A percentile compares a stretch with the other conserved stretches of the same genome.
Evolutionary conservation across 2,329 filamentous ascomycete species (phyloP).

Genomic region (Trichoderma cornu-damae): DNA sequence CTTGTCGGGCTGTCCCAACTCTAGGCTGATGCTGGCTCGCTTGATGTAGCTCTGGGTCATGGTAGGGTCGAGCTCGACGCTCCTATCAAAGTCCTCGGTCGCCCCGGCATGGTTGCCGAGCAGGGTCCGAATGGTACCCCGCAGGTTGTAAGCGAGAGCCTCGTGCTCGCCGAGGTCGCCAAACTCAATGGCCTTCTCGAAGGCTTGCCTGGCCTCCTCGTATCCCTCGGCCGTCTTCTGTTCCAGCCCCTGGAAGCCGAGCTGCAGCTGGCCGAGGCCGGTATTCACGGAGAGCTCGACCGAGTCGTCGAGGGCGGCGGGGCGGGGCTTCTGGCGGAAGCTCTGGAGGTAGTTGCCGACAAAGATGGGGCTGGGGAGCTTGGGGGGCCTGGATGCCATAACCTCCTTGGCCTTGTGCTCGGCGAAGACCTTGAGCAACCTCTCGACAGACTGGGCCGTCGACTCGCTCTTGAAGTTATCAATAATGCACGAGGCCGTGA

Average conservation of each 20-base stretch:
- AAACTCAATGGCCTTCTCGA: conserved; percentile 81
- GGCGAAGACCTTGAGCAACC: conserved; percentile 92
- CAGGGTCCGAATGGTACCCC: conserved; percentile 91
- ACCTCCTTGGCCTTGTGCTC: conserved; percentile 91
- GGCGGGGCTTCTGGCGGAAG: conserved; percentile 79
- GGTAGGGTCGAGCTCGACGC: conserved; percentile 79
- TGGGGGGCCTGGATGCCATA: conserved; percentile 75
- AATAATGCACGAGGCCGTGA: conserved; percentile 98
- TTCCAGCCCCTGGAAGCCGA: conserved; percentile 73
- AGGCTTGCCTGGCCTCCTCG: conserved; percentile 77
- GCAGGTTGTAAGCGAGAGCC: conserved; percentile 91
- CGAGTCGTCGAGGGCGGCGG: conserved; percentile 74
- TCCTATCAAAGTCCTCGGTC: conserved; percentile 81
- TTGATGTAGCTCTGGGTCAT: conserved; percentile 98
- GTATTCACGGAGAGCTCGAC: conserved; percentile 71
- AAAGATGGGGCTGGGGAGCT: conserved; percentile 91
- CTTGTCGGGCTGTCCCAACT: conserved; percentile 81
- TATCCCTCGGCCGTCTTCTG: conserved; percentile 89
- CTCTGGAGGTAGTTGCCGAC: conserved; percentile 98
- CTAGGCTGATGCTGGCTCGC: conserved; percentile 94
- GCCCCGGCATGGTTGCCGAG: conserved; percentile 82
- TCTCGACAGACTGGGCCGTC: conserved; percentile 84
- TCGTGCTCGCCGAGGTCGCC: conserved; percentile 76
- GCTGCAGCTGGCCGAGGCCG: conserved; percentile 79
- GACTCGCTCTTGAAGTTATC: conserved; percentile 91